Percentiles rank a stretch among this genome's conserved stretches.
These are phyloP conservation scores for Acrocalymma vagum DNA, from an alignment of 2,329 filamentous ascomycete genomes.

Conservation along the genomic window DNA sequence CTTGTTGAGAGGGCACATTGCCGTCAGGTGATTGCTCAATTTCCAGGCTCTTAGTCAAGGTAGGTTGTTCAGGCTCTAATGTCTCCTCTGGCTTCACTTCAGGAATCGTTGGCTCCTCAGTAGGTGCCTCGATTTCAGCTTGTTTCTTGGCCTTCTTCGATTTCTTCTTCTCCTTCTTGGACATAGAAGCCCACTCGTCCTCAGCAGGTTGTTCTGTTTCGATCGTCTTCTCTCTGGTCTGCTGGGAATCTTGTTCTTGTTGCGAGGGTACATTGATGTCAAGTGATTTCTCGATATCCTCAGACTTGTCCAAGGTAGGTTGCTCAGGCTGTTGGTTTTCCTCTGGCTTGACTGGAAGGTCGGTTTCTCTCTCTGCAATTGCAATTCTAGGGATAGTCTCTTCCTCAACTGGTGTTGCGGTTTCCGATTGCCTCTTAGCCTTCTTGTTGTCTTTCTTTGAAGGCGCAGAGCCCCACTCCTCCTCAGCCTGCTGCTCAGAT, in stretches of 20 bases:
- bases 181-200: neutral
- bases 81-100: neutral
- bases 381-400: too few relatives aligned
- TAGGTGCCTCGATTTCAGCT: slow-evolving; percentile 7
- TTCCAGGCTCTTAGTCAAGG: slow-evolving; percentile 6
- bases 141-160: slow-evolving; percentile 11
- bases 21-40: slow-evolving; percentile 4
- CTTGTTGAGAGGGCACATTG: too few relatives aligned
- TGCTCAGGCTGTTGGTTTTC: slow-evolving; percentile 9
- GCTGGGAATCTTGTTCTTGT: too few relatives aligned
- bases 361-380: too few relatives aligned
- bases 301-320: too few relatives aligned
- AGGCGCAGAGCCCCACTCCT: slow-evolving; percentile 11
- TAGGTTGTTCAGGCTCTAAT: neutral
- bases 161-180: slow-evolving; percentile 8
- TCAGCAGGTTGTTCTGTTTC: neutral
- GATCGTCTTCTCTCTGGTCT: neutral
- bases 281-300: too few relatives aligned
- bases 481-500: slow-evolving; percentile 8
- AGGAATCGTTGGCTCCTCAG: too few relatives aligned
- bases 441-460: slow-evolving; percentile 34
- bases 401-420: slow-evolving; percentile 20
- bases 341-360: neutral
- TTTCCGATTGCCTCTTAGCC: slow-evolving; percentile 19
- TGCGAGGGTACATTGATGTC: too few relatives aligned